Evolutionary conservation across 306 rosid genomes (phyloP), one percentile per base, ranked within the genome.

Genomic region (Rosa persica): DNA sequence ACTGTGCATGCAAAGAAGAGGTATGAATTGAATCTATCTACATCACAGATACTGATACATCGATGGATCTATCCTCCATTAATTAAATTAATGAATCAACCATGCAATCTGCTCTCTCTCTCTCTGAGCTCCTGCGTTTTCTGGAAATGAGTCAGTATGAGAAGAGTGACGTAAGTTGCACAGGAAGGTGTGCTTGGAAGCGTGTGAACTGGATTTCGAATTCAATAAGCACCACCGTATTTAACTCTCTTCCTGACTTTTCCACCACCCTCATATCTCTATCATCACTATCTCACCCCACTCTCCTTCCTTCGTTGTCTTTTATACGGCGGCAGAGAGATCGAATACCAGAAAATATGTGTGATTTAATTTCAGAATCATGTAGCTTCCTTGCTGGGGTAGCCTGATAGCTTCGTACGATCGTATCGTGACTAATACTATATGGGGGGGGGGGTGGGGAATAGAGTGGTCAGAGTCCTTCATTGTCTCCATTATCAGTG

Each of bases 401-500:
- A 15, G 46, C 11, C 23, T 54, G 82, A 73, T 54, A 27, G 76
- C 67, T 79, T 73, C 81, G 84, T 91, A 85, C 97, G 73, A 78
- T 84, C 80, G 77, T 81, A 78, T 55, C 70, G 70, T 66, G 70
- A 38, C 47, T 66, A 17, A 66, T 66, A 66, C 15, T 62, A 72
- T 79, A 49, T 48, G 55, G 77, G 36, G 20, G 23, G 38, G 20
- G 38, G 25, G 23, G 38, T 15, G 38, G 25, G 40, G 58, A 52
- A 52, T 20, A 62, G 72, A 70, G 82, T 22, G 77, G 72, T 83
- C 88, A 87, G 88, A 88, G 89, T 82, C 79, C 91, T 88, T 93
- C 93, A 93, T 93, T 85, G 86, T 88, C 98, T 86, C 94, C 88
- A 89, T 93, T 83, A 93, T 89, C 84, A 76, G n/a, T 15, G 67